Evolutionary conservation across 1,284 basidiomycete species (phyloP).

Genomic region (Naganishia sp.): DNA sequence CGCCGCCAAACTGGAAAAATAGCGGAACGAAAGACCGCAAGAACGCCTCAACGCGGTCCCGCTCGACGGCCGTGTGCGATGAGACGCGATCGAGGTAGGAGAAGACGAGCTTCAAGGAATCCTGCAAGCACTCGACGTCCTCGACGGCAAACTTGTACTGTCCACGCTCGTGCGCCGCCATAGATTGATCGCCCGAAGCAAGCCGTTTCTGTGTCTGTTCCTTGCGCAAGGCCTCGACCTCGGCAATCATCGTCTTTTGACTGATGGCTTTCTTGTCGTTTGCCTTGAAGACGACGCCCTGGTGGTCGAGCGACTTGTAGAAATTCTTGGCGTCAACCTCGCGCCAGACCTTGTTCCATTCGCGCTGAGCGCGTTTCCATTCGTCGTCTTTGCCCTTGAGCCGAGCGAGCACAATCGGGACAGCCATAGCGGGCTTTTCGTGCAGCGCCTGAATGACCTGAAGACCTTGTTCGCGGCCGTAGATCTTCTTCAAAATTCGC

Average conservation of each 20-base stretch:
- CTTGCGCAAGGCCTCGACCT: conserved; percentile 78
- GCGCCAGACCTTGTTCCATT: conserved; percentile 97
- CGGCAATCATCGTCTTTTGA: conserved; percentile 80
- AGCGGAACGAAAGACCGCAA: conserved; percentile 80
- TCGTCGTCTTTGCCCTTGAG: conserved; percentile 96
- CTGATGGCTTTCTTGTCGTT: conserved; percentile 97
- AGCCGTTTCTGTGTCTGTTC: conserved; percentile 74
- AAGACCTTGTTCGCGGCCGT: conserved; percentile 72
- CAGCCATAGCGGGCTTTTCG: conserved; percentile 84
- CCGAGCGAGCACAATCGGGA: conserved; percentile 87
- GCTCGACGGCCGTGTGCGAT: conserved; percentile 70
- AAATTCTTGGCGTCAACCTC: conserved; percentile 97
- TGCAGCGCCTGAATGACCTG: conserved; percentile 91
- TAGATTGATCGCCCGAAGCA: conserved; percentile 66
- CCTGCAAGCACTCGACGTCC: conserved; percentile 79
- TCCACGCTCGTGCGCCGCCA: conserved; percentile 55
- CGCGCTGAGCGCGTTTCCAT: conserved; percentile 90
- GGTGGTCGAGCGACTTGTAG: conserved; percentile 95
- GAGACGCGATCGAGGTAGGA: conserved; percentile 85
- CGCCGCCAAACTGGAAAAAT: conserved; percentile 74
- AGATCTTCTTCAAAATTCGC: conserved; percentile 91
- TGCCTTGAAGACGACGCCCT: conserved; percentile 89
- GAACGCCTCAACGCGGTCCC: conserved; percentile 80
- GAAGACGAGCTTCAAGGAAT: conserved; percentile 85
- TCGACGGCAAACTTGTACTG: conserved; percentile 80